A percentile compares a stretch with the other conserved stretches of the same genome.
Conservation (phyloP, 2,329 filamentous ascomycete genomes). For the Aureobasidium musti region DNA sequence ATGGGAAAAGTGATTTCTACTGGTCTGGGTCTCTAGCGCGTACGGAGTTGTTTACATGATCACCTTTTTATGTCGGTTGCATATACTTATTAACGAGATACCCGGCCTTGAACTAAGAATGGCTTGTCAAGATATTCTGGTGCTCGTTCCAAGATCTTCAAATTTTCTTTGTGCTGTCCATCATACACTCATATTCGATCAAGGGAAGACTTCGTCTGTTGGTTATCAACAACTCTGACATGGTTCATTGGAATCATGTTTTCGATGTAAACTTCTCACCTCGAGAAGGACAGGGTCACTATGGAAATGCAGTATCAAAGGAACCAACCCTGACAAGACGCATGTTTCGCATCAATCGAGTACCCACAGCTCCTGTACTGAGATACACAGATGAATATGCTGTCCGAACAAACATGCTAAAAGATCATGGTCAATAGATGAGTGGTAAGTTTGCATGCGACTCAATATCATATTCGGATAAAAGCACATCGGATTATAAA, state of each 20-base stretch:
- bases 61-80: constrained; percentile 19
- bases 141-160: neutral
- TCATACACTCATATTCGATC: neutral
- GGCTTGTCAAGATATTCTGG: constrained; percentile 18
- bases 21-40: constrained; percentile 21
- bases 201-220: neutral
- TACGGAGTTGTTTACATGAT: constrained; percentile 21
- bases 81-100: constrained; percentile 26
- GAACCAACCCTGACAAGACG: neutral
- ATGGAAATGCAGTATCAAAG: neutral
- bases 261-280: neutral
- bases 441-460: too few relatives aligned
- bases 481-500: too few relatives aligned
- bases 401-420: too few relatives aligned
- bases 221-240: too few relatives aligned
- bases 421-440: too few relatives aligned
- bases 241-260: neutral
- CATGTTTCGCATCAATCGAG: neutral
- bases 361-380: neutral
- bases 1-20: constrained; percentile 10
- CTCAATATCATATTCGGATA: too few relatives aligned
- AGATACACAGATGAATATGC: too few relatives aligned
- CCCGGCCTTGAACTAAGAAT: constrained; percentile 26
- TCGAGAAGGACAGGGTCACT: neutral
- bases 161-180: neutral